Evolutionary conservation across 805 yeast genomes (phyloP).

Genomic region (Kodamaea leandrae): DNA sequence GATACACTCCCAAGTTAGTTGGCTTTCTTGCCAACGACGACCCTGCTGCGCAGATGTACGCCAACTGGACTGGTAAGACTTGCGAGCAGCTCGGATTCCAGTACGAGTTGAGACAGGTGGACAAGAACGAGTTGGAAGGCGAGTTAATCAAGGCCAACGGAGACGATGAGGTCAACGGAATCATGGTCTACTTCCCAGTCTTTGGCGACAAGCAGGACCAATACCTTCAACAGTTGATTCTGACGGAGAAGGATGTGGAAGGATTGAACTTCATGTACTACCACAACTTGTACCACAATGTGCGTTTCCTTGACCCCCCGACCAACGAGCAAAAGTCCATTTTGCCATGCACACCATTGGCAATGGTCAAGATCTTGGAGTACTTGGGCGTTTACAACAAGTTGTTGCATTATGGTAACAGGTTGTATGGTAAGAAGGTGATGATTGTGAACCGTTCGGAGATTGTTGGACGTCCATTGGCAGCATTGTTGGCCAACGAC

Average conservation of each 20-base stretch:
- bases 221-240: conserved; percentile 88
- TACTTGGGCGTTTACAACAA: conserved; percentile 84
- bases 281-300: conserved; percentile 92
- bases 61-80: conserved; percentile 93
- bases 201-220: conserved; percentile 94
- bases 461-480: conserved; percentile 95
- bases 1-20: conserved; percentile 69
- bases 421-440: conserved; percentile 88
- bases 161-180: conserved; percentile 78
- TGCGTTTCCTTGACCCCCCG: conserved; percentile 76
- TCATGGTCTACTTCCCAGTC: conserved; percentile 96
- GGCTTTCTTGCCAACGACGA: conserved; percentile 91
- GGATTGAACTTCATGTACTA: conserved; percentile 89
- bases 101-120: conserved; percentile 71
- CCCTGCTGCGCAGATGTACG: conserved; percentile 94
- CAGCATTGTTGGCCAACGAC: conserved; percentile 93
- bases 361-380: conserved; percentile 89
- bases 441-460: conserved; percentile 92
- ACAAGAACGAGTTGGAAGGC: conserved; percentile 82
- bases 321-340: conserved; percentile 70
- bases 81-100: conserved; percentile 81
- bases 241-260: conserved; percentile 93
- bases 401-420: conserved; percentile 81
- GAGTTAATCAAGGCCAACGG: conserved; percentile 78
- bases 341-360: conserved; percentile 94